Conservation (phyloP, 257 asterid species). For the Ophiorrhiza pumila region DNA sequence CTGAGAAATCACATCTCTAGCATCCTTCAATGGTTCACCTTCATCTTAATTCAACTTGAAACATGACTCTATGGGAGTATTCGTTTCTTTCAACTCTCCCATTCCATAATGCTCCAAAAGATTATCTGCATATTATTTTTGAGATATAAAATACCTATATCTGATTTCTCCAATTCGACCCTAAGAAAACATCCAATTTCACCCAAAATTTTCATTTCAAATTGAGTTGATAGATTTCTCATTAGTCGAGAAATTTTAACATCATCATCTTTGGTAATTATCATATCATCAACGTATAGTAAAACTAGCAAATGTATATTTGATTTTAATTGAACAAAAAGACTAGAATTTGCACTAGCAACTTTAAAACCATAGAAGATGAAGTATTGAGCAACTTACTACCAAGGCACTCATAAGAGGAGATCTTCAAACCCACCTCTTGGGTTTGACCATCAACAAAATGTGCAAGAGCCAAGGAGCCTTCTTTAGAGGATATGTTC, state of each 20-base stretch:
- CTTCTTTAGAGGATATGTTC: no score
- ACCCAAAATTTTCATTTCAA: slow-evolving; percentile 25
- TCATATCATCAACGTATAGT: slow-evolving; percentile 15
- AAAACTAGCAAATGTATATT: slow-evolving; percentile 8
- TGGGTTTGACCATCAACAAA: no score
- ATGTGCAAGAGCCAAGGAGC: no score
- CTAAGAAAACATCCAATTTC: slow-evolving; percentile 17
- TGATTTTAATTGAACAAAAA: slow-evolving; percentile 8
- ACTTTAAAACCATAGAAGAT: slow-evolving; percentile 18
- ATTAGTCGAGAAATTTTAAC: slow-evolving; percentile 1
- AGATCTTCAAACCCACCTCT: no score
- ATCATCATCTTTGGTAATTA: slow-evolving; percentile 3
- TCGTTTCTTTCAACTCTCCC: slow-evolving; percentile 21
- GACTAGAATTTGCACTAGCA: slow-evolving; percentile 10
- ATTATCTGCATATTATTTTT: slow-evolving; percentile 18
- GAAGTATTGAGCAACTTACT: slow-evolving; percentile 21
- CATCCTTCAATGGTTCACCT: slow-evolving; percentile 20
- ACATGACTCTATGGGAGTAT: slow-evolving; percentile 25
- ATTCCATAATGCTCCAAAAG: slow-evolving; percentile 19
- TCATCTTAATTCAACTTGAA: slow-evolving; percentile 20
- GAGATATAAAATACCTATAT: slow-evolving; percentile 17
- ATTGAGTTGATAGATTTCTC: not conserved
- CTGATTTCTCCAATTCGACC: slow-evolving; percentile 7
- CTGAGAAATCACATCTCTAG: slow-evolving; percentile 18
- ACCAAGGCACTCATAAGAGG: no score